Evolutionary conservation across 495 filamentous ascomycete species (phyloP).

Genomic region (Alectoria sarmentosa): DNA sequence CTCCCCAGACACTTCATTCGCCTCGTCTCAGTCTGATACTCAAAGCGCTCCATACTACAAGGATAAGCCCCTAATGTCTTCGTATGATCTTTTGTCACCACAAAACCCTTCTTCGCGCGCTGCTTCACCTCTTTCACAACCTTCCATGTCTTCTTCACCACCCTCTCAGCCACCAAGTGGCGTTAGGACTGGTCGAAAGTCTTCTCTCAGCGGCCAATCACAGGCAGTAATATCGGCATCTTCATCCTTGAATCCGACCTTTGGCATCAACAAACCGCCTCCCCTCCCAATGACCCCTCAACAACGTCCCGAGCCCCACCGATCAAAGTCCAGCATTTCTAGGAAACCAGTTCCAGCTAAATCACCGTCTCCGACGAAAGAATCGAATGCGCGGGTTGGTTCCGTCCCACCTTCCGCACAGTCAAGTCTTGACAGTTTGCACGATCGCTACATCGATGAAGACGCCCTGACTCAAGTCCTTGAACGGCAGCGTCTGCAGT

Average conservation of each 20-base stretch:
- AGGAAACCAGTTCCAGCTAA: slow-evolving; percentile 59
- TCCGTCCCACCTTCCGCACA: slow-evolving; percentile 27
- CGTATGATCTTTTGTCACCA: slow-evolving; percentile 19
- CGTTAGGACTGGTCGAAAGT: not conserved
- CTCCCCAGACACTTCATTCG: slow-evolving; percentile 13
- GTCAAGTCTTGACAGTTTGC: slow-evolving; percentile 58
- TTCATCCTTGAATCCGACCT: not conserved
- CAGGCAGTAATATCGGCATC: slow-evolving; percentile 1
- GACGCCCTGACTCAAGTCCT: slow-evolving; percentile 50
- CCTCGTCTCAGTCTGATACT: slow-evolving; percentile 12
- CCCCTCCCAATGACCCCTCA: slow-evolving; percentile 36
- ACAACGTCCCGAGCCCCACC: slow-evolving; percentile 27
- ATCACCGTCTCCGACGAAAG: slow-evolving; percentile 18
- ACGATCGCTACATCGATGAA: slow-evolving; percentile 57
- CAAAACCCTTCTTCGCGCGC: slow-evolving; percentile 17
- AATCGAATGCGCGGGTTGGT: slow-evolving; percentile 2
- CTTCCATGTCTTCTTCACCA: slow-evolving; percentile 17
- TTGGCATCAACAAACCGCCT: slow-evolving; percentile 29
- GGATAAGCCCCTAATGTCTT: slow-evolving; percentile 19
- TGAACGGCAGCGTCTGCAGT: slow-evolving; percentile 32
- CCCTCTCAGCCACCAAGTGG: slow-evolving; percentile 5
- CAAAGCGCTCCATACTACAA: slow-evolving; percentile 21
- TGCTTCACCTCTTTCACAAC: slow-evolving; percentile 22
- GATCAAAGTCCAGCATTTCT: slow-evolving; percentile 38
- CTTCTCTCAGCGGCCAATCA: not conserved